Base-by-base conservation (phyloP, 257 asterid species). In the Jacaranda mimosifolia region DNA sequence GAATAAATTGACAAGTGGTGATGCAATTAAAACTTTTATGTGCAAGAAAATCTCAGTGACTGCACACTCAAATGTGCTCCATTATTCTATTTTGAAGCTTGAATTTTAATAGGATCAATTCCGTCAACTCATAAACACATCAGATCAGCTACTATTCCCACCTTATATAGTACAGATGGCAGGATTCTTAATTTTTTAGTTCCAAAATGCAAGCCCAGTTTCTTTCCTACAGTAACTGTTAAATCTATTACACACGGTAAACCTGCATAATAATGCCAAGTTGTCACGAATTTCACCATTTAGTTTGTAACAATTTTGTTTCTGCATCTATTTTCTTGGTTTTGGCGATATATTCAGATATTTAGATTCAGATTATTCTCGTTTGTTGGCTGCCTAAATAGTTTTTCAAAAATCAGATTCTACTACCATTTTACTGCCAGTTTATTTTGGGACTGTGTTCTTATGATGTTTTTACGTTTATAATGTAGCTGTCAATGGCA, bases 401-500 rank as follows among this genome's bases (percentile, higher is more conserved):
- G 55, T 52, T 42, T 32, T 68, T 21, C 32, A 13, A 55, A 76
- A n/a, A 51, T 70, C 13, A 40, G 43, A 14, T 53, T 14, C 15
- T 42, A 3, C 46, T 5, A 42, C n/a, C 36, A 48, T 68, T 67
- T 10, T 42, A 13, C 32, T 45, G 17, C 38, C 68, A 15, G 43
- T 32, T 68, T 42, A 39, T 55, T 19, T 7, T 52, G 15, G 45
- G 56, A 18, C 35, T 11, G n/a, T 18, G 60, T 40, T 56, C 32
- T 26, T 26, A 26, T 26, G 32, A 62, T 72, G n/a, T 58, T 17
- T 59, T 70, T 21, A 51, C 40, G 63, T 77, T 65, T 71, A 40
- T 57, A 26, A 39, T 83, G 89, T 92, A 95, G 99, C 91, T 96
- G 72, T 97, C 97, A 5, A 84, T 90, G 92, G 86, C 88, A 70